phyloP scores from a whole-genome alignment of 805 yeast genomes.

The Lachancea thermotolerans region DNA sequence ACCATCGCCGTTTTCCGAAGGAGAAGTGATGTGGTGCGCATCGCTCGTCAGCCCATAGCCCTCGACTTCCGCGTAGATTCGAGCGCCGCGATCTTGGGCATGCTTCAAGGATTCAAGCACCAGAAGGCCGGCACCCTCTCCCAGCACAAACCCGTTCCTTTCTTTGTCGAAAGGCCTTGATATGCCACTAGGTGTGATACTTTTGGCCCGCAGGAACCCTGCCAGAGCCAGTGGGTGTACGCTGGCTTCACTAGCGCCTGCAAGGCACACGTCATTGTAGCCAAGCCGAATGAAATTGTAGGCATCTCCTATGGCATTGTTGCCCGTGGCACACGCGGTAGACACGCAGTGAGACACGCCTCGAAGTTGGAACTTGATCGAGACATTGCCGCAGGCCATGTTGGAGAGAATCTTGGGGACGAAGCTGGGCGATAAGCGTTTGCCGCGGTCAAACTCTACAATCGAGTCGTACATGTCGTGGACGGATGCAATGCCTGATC shows the following conservation, averaged over 20 bases:
- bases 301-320: slow-evolving; percentile 92
- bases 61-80: slow-evolving; percentile 69
- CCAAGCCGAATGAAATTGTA: slow-evolving; percentile 70
- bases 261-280: slow-evolving; percentile 79
- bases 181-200: slow-evolving; percentile 60
- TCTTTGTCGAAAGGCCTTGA: slow-evolving; percentile 81
- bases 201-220: slow-evolving; percentile 86
- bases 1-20: slow-evolving; percentile 74
- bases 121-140: slow-evolving; percentile 87
- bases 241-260: slow-evolving; percentile 91
- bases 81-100: slow-evolving; percentile 58
- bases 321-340: slow-evolving; percentile 97
- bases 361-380: slow-evolving; percentile 64
- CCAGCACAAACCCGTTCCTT: slow-evolving; percentile 82
- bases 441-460: slow-evolving; percentile 41
- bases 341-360: slow-evolving; percentile 88
- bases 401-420: slow-evolving; percentile 78
- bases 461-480: slow-evolving; percentile 59
- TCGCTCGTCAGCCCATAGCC: slow-evolving; percentile 94
- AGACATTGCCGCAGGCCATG: slow-evolving; percentile 91
- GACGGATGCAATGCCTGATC: slow-evolving; percentile 88
- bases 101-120: slow-evolving; percentile 72
- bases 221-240: slow-evolving; percentile 81
- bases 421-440: slow-evolving; percentile 75
- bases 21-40: slow-evolving; percentile 90